Percentiles rank a stretch among this genome's conserved stretches.
Evolutionary conservation across 495 filamentous ascomycete genomes (phyloP).

Genomic region (Aspergillus asperescens): DNA sequence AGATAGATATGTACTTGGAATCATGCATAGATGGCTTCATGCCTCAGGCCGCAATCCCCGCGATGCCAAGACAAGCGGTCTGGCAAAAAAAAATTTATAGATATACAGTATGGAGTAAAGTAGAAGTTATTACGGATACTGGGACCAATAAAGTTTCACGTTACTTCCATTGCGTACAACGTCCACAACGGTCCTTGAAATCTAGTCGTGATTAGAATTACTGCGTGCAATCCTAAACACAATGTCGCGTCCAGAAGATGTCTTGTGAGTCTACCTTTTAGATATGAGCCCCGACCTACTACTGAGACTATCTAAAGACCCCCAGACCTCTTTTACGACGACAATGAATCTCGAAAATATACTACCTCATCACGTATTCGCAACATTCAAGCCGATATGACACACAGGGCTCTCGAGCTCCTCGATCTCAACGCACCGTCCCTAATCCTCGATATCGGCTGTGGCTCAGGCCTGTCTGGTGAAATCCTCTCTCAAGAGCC

Average conservation of each 20-base stretch:
- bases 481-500: conserved; percentile 73
- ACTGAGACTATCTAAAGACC: conserved; percentile 47
- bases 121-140: no score
- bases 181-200: no score
- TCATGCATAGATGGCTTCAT: conserved; percentile 7
- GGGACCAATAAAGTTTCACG: neutral
- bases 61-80: conserved; percentile 5
- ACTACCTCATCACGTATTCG: conserved; percentile 95
- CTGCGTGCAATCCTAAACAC: neutral
- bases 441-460: conserved; percentile 89
- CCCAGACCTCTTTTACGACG: conserved; percentile 95
- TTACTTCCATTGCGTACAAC: neutral
- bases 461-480: conserved; percentile 90
- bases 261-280: conserved; percentile 53
- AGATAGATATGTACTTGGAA: neutral
- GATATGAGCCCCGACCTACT: neutral
- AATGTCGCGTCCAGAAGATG: conserved; percentile 96
- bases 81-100: conserved; percentile 4
- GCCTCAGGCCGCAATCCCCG: conserved; percentile 30
- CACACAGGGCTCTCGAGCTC: conserved; percentile 82
- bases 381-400: conserved; percentile 92
- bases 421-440: conserved; percentile 76
- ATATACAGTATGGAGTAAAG: neutral
- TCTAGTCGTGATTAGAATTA: no score
- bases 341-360: conserved; percentile 90